phyloP scores from a whole-genome alignment of 2,329 filamentous ascomycete genomes.

The Neonectria sp. region DNA sequence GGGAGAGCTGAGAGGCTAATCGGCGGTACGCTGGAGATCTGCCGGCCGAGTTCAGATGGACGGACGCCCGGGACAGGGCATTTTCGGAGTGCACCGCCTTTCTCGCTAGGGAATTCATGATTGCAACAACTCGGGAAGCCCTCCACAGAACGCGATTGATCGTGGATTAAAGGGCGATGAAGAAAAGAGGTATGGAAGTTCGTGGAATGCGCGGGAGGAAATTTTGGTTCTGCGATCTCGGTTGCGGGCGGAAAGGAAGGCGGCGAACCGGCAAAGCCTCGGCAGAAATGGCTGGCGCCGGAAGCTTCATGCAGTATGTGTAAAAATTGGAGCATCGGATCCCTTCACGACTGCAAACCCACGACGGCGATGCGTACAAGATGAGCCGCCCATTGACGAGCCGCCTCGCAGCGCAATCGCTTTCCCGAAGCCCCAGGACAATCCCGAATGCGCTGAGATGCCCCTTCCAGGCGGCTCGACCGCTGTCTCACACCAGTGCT shows the following conservation, averaged over 20 bases:
- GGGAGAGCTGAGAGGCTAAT: slow-evolving; percentile 58
- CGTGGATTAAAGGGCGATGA: slow-evolving; percentile 45
- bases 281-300: slow-evolving; percentile 40
- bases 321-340: slow-evolving; percentile 48
- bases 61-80: slow-evolving; percentile 59
- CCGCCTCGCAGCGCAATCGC: slow-evolving; percentile 60
- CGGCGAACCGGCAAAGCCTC: slow-evolving; percentile 55
- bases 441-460: slow-evolving; percentile 36
- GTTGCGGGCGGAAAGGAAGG: slow-evolving; percentile 52
- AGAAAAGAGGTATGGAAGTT: slow-evolving; percentile 47
- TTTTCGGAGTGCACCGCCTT: slow-evolving; percentile 59
- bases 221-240: slow-evolving; percentile 58
- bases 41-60: slow-evolving; percentile 56
- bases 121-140: slow-evolving; percentile 46
- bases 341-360: slow-evolving; percentile 30
- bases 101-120: slow-evolving; percentile 64
- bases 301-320: slow-evolving; percentile 14
- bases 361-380: slow-evolving; percentile 49
- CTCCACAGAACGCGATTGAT: slow-evolving; percentile 48
- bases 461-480: slow-evolving; percentile 46
- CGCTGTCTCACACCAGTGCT: slow-evolving; percentile 58
- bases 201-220: slow-evolving; percentile 52
- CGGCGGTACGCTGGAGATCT: slow-evolving; percentile 65
- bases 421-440: slow-evolving; percentile 48
- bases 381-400: slow-evolving; percentile 63